These are phyloP conservation scores for Thozetella sp. DNA, from an alignment of 495 filamentous ascomycete species.

Conservation along the genomic window DNA sequence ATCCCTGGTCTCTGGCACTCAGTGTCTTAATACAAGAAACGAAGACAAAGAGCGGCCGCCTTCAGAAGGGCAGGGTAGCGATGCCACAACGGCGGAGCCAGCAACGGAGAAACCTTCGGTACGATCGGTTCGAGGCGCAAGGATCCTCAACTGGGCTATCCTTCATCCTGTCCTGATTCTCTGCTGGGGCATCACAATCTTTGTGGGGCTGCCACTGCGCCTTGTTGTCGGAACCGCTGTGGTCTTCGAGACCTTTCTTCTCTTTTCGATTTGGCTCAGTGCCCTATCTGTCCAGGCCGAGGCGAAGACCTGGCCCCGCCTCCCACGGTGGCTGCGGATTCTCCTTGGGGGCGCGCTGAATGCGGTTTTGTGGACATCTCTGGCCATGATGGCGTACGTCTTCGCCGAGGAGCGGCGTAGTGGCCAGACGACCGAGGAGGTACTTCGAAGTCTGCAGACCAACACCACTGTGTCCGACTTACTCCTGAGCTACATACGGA, in stretches of 20 bases:
- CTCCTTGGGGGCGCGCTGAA: constrained; percentile 35
- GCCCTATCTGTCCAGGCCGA: constrained; percentile 35
- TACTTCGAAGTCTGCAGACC: constrained; percentile 33
- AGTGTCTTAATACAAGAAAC: no score
- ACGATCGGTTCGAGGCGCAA: neutral
- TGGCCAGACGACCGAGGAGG: constrained; percentile 13
- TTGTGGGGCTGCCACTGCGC: constrained; percentile 28
- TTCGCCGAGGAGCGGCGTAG: constrained; percentile 30
- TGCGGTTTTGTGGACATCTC: constrained; percentile 42
- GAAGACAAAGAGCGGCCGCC: no score
- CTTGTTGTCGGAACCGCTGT: constrained; percentile 17
- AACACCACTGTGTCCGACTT: constrained; percentile 32
- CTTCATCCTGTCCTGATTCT: constrained; percentile 23
- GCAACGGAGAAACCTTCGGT: neutral
- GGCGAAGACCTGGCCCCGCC: constrained; percentile 23
- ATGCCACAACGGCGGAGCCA: neutral
- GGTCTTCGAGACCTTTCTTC: constrained; percentile 32
- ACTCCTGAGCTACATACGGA: constrained; percentile 16
- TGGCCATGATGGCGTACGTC: constrained; percentile 37
- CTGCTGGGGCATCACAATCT: constrained; percentile 19
- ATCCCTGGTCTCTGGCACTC: no score
- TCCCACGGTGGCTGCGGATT: constrained; percentile 19
- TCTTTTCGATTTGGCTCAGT: constrained; percentile 39
- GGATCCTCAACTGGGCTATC: constrained; percentile 6
- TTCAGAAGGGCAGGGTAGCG: no score